Conservation (phyloP, 148 eudicot genomes). For the Chenopodium formosanum region DNA sequence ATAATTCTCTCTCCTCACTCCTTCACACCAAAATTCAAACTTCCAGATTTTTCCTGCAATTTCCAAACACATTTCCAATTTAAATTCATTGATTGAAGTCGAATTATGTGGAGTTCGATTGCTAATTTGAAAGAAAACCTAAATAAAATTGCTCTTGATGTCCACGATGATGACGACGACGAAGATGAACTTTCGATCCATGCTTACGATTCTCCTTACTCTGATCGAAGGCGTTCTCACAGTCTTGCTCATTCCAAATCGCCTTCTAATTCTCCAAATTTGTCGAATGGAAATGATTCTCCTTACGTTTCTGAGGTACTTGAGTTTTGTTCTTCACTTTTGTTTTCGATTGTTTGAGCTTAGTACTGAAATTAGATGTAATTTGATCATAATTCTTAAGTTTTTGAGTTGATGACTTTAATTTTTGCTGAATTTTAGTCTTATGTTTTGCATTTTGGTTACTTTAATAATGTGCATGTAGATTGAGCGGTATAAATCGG, state of each 20-base stretch:
- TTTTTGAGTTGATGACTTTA: background rate
- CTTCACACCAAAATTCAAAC: slow-evolving; percentile 4
- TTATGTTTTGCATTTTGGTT: background rate
- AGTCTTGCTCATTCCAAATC: slow-evolving; percentile 41
- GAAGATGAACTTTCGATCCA: slow-evolving; percentile 46
- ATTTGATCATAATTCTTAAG: background rate
- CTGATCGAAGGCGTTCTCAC: slow-evolving; percentile 60
- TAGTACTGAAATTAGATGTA: background rate
- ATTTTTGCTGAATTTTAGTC: background rate
- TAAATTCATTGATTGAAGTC: slow-evolving; percentile 15
- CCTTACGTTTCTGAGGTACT: slow-evolving; percentile 55
- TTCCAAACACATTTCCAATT: background rate
- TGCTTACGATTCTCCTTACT: slow-evolving; percentile 29
- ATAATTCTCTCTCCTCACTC: background rate
- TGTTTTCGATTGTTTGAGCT: too few species aligned
- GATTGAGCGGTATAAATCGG: slow-evolving; percentile 74
- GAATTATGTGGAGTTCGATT: slow-evolving; percentile 71
- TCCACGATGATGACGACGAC: slow-evolving; percentile 68
- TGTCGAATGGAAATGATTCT: slow-evolving; percentile 59
- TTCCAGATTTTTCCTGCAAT: background rate
- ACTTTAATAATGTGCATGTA: slow-evolving; percentile 16
- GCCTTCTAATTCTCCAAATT: slow-evolving; percentile 37
- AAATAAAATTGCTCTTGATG: slow-evolving; percentile 80
- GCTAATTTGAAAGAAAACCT: slow-evolving; percentile 91
- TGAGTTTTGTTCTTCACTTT: background rate